Evolutionary conservation across 2,329 filamentous ascomycete genomes (phyloP).

Genomic region (Aspergillus pseudoglaucus): DNA sequence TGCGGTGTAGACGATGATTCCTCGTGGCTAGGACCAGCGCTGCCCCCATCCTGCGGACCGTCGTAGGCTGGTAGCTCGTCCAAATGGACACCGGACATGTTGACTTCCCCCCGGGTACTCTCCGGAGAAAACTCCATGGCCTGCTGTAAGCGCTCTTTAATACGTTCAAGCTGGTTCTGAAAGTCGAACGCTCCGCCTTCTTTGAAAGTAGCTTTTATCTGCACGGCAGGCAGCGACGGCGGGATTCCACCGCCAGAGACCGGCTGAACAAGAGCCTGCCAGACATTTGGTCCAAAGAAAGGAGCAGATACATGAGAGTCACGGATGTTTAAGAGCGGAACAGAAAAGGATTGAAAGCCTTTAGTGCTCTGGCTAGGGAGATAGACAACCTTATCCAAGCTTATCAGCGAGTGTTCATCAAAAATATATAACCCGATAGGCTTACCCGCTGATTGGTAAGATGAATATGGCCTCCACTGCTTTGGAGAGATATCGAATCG

Average conservation of each 20-base stretch:
- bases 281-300: constrained; percentile 89
- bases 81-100: constrained; percentile 62
- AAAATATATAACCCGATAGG: constrained; percentile 4
- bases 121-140: constrained; percentile 55
- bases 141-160: constrained; percentile 77
- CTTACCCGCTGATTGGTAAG: constrained; percentile 80
- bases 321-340: constrained; percentile 77
- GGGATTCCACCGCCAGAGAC: constrained; percentile 80
- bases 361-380: constrained; percentile 64
- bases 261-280: constrained; percentile 73
- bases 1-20: constrained; percentile 8
- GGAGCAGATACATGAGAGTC: constrained; percentile 82
- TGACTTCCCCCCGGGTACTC: constrained; percentile 42
- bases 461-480: constrained; percentile 67
- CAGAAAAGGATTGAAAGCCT: constrained; percentile 77
- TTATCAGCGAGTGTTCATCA: constrained; percentile 5
- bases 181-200: constrained; percentile 95
- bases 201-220: constrained; percentile 82
- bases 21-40: constrained; percentile 1
- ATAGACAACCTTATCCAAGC: constrained; percentile 67
- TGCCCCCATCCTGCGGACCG: constrained; percentile 40
- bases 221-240: constrained; percentile 62
- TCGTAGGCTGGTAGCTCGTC: constrained; percentile 88
- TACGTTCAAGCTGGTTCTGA: constrained; percentile 70
- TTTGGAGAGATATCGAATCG: constrained; percentile 62